Evolutionary conservation across 208 protist species (phyloP), one percentile per base, ranked within the genome.

Genomic region (Acanthamoeba culbertsoni): DNA sequence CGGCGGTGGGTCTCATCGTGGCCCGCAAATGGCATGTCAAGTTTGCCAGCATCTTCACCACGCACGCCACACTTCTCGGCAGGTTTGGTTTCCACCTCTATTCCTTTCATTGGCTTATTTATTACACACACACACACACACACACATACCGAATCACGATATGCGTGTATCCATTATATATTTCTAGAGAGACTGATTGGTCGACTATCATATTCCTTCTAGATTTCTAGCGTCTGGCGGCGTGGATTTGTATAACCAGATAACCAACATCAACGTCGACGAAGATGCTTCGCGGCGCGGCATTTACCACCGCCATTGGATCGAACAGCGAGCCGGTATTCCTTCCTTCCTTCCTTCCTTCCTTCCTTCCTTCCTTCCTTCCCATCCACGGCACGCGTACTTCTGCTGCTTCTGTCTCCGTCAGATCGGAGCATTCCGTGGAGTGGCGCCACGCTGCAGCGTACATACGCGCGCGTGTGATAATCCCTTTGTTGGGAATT

Each of bases 61-160:
- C 97, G 18, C 97, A 98, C 84, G 96, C 97, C 10, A 98, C 97
- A 14, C 86, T 98, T 5, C 79, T 98, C 0, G 96, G 91, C 59
- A 31, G 86, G 51, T 90, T 37, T 23, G 12, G 48, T 55, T n/a
- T n/a, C n/a, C n/a, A n/a, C n/a, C n/a, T n/a, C n/a, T n/a, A n/a
- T n/a, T n/a, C n/a, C n/a, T n/a, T n/a, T n/a, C n/a, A n/a, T n/a
- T n/a, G n/a, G n/a, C n/a, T n/a, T n/a, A n/a, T n/a, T n/a, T n/a
- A n/a, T n/a, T n/a, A n/a, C n/a, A n/a, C n/a, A n/a, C n/a, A n/a
- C n/a, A n/a, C n/a, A n/a, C n/a, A n/a, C n/a, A n/a, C n/a, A n/a
- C n/a, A n/a, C n/a, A n/a, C n/a, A n/a, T n/a, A n/a, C n/a, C n/a
- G n/a, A n/a, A n/a, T n/a, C n/a, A n/a, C n/a, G n/a, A n/a, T n/a